These are phyloP conservation scores for Annona cherimola DNA, from an alignment of 164 flowering plant genomes.

Conservation along the genomic window DNA sequence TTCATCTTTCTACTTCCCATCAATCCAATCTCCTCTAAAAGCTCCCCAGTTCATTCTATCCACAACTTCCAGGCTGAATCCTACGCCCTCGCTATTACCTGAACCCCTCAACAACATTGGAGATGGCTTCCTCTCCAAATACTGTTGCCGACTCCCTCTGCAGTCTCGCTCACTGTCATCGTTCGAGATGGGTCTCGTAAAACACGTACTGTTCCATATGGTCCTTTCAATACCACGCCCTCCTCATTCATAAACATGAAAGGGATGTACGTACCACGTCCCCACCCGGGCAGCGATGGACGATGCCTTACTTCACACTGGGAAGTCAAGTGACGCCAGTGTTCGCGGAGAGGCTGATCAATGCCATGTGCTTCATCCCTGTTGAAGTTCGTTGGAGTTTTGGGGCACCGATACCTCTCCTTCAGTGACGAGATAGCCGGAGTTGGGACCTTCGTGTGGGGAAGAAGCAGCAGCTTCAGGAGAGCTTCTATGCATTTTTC, in stretches of 20 bases:
- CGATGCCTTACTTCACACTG: conserved; percentile 1
- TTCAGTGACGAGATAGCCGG: conserved; percentile 28
- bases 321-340: background rate
- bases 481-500: conserved; percentile 21
- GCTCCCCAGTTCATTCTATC: conserved; percentile 33
- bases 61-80: conserved; percentile 7
- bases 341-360: conserved; percentile 2
- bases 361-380: conserved; percentile 5
- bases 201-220: conserved; percentile 34
- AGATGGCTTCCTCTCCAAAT: background rate
- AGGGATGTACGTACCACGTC: conserved; percentile 16
- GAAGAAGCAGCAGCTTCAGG: conserved; percentile 1
- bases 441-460: conserved; percentile 36
- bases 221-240: conserved; percentile 13
- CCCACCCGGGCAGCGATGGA: background rate
- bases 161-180: conserved; percentile 39
- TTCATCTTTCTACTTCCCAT: conserved; percentile 18
- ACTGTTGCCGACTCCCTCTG: background rate
- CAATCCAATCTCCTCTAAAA: conserved; percentile 35
- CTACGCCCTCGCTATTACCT: background rate
- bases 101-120: conserved; percentile 1
- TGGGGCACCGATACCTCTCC: conserved; percentile 29
- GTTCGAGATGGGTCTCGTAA: conserved; percentile 54
- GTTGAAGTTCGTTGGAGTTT: conserved; percentile 4
- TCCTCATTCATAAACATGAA: conserved; percentile 17